Evolutionary conservation across 805 yeast genomes (phyloP).

Genomic region (Priceomyces fermenticarens): DNA sequence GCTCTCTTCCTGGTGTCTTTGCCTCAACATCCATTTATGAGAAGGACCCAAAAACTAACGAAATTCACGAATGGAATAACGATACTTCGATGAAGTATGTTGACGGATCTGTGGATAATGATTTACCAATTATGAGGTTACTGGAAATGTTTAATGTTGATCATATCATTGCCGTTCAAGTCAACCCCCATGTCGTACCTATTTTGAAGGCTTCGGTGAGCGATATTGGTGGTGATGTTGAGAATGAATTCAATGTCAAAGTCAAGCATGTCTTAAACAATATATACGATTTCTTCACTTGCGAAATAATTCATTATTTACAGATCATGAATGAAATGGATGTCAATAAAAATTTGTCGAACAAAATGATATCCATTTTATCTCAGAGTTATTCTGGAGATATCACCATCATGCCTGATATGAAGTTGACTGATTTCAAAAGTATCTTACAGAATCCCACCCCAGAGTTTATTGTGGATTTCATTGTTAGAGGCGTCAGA

Average conservation of each 20-base stretch:
- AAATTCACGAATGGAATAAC: conserved; percentile 77
- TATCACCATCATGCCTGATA: conserved; percentile 84
- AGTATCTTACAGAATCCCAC: conserved; percentile 79
- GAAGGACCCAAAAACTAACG: conserved; percentile 71
- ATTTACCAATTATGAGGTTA: conserved; percentile 82
- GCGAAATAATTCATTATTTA: conserved; percentile 76
- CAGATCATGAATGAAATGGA: conserved; percentile 76
- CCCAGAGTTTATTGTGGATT: conserved; percentile 65
- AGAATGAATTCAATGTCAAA: conserved; percentile 55
- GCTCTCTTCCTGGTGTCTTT: conserved; percentile 90
- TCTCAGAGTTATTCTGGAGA: conserved; percentile 92
- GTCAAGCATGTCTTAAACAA: conserved; percentile 51
- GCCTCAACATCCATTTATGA: conserved; percentile 84
- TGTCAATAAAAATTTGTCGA: conserved; percentile 64
- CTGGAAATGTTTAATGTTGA: conserved; percentile 97
- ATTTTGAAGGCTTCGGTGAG: conserved; percentile 66
- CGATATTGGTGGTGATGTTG: conserved; percentile 67
- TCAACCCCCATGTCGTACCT: conserved; percentile 94
- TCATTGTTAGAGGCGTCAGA: conserved; percentile 77
- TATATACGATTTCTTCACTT: conserved; percentile 55
- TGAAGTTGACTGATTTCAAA: conserved; percentile 54
- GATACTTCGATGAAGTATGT: conserved; percentile 73
- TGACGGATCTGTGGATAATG: conserved; percentile 96
- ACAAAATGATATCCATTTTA: conserved; percentile 70
- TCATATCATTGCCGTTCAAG: conserved; percentile 96